Percentiles rank a stretch among this genome's conserved stretches.
These are phyloP conservation scores for Rusavskia elegans DNA, from an alignment of 495 filamentous ascomycete genomes.

Conservation along the genomic window DNA sequence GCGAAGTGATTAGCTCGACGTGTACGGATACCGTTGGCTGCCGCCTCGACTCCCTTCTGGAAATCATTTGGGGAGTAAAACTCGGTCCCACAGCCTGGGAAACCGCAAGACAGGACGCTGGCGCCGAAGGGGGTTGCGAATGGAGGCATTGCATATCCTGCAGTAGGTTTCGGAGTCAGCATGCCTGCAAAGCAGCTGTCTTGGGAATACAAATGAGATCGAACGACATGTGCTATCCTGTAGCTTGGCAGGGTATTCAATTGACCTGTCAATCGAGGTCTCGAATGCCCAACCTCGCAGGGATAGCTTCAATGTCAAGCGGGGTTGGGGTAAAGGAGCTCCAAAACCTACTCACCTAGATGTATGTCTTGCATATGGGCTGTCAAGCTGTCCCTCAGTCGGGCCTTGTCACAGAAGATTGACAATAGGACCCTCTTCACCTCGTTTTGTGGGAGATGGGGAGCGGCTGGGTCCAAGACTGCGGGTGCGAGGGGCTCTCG, in stretches of 20 bases:
- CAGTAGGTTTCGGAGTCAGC: too few relatives aligned
- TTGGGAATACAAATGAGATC: too few relatives aligned
- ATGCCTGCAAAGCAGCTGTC: too few relatives aligned
- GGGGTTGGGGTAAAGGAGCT: too few relatives aligned
- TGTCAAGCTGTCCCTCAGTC: background rate
- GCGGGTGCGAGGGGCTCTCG: slow-evolving; percentile 11
- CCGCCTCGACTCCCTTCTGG: background rate
- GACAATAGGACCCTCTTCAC: slow-evolving; percentile 1
- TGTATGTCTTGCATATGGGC: background rate
- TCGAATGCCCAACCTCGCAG: too few relatives aligned
- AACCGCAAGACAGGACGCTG: slow-evolving; percentile 14
- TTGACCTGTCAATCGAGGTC: too few relatives aligned
- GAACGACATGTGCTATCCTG: too few relatives aligned
- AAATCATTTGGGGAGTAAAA: slow-evolving; percentile 3
- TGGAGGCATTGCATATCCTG: background rate
- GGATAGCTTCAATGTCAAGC: too few relatives aligned
- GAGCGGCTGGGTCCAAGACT: slow-evolving; percentile 5
- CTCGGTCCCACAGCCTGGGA: slow-evolving; percentile 4
- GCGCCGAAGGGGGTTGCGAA: slow-evolving; percentile 16
- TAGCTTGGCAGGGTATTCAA: too few relatives aligned
- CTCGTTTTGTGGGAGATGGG: slow-evolving; percentile 1
- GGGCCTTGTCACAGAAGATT: background rate
- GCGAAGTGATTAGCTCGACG: slow-evolving; percentile 11
- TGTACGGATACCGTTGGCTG: slow-evolving; percentile 3
- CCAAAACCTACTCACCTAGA: background rate